Percentiles rank a stretch among this genome's conserved stretches.
These are phyloP conservation scores for Vitis rupestris DNA, from an alignment of 164 flowering plant species.

Conservation along the genomic window DNA sequence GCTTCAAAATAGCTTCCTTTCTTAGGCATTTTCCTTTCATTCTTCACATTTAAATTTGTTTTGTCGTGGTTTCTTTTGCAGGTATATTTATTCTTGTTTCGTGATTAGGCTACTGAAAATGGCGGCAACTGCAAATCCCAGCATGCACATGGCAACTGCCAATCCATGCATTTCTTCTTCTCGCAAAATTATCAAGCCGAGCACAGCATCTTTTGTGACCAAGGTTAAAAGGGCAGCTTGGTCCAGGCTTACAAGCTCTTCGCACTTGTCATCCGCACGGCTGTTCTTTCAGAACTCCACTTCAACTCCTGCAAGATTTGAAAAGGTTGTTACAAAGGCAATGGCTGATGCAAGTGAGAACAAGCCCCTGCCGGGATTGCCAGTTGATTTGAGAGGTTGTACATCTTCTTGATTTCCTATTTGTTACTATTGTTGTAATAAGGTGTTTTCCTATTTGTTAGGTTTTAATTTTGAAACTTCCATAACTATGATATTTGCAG, in stretches of 20 bases:
- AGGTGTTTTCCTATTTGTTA: neutral
- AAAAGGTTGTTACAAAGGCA: constrained; percentile 22
- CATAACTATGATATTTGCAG: no score
- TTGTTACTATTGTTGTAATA: neutral
- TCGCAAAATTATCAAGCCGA: constrained; percentile 5
- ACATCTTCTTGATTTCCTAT: neutral
- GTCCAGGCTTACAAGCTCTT: constrained; percentile 20
- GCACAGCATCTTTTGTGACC: constrained; percentile 5
- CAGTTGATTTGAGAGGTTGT: constrained; percentile 38
- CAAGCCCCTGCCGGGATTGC: constrained; percentile 25
- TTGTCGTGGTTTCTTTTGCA: no score
- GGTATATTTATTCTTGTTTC: neutral
- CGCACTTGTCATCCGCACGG: constrained; percentile 19
- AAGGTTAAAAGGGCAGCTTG: constrained; percentile 8
- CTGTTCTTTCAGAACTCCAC: constrained; percentile 4
- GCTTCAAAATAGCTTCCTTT: no score
- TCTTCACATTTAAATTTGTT: no score
- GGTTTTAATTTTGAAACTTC: no score
- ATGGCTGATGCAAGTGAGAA: constrained; percentile 23
- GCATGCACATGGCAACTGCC: constrained; percentile 15
- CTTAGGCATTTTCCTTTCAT: no score
- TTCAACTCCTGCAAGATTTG: constrained; percentile 8
- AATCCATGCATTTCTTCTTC: constrained; percentile 19
- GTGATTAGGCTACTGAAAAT: constrained; percentile 15
- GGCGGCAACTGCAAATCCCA: constrained; percentile 24